These are phyloP conservation scores for Colletotrichum lindemuthianum DNA, from an alignment of 2,329 filamentous ascomycete species.

Conservation along the genomic window DNA sequence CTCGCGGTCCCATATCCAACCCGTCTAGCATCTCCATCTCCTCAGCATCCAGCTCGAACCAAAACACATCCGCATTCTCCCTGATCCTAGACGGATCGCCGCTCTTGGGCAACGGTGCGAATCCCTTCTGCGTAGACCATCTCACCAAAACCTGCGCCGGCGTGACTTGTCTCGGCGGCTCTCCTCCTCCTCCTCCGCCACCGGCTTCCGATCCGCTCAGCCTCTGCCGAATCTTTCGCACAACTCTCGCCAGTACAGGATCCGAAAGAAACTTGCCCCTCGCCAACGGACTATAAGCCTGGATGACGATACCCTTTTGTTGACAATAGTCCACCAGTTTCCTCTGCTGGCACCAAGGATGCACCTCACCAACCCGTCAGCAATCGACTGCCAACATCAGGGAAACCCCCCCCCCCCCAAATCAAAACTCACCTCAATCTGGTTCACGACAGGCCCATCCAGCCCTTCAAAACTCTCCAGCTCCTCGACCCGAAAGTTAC, in stretches of 20 bases:
- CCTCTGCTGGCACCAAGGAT: constrained; percentile 73
- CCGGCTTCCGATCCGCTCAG: background rate
- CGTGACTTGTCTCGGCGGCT: constrained; percentile 65
- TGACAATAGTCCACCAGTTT: constrained; percentile 68
- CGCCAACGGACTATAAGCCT: constrained; percentile 52
- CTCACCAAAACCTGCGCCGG: constrained; percentile 74
- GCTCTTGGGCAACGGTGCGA: constrained; percentile 75
- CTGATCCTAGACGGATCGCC: constrained; percentile 67
- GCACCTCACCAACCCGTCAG: constrained; percentile 64
- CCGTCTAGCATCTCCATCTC: constrained; percentile 61
- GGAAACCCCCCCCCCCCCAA: background rate
- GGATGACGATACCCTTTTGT: constrained; percentile 75
- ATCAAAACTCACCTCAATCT: constrained; percentile 69
- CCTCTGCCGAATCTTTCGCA: constrained; percentile 4
- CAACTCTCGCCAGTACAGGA: constrained; percentile 54
- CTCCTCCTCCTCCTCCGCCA: constrained; percentile 52
- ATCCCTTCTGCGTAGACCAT: constrained; percentile 76
- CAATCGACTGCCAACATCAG: background rate
- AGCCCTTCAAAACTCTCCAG: constrained; percentile 72
- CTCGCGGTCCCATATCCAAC: constrained; percentile 42
- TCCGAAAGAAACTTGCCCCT: constrained; percentile 56
- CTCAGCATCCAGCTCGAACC: constrained; percentile 64
- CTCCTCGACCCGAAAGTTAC: constrained; percentile 75
- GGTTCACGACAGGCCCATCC: constrained; percentile 76
- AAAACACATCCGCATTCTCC: constrained; percentile 69